Conservation (phyloP, 179 eudicot species). For the Drosera spatulata region DNA sequence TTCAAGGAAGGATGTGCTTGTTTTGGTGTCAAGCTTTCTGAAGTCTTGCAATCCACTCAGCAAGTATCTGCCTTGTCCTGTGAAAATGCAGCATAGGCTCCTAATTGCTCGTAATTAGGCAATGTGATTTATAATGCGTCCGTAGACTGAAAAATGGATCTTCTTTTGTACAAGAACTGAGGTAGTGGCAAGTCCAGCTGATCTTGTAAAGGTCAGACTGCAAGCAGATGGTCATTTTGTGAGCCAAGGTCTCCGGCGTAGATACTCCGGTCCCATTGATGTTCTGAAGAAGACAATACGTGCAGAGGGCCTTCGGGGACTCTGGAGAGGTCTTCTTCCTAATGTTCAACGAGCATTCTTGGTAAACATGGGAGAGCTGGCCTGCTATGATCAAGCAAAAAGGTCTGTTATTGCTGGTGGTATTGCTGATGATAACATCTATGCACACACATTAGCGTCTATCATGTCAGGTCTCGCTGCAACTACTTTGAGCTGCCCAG, state of each 20-base stretch:
- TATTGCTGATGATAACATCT: slow-evolving; percentile 61
- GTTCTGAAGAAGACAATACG: slow-evolving; percentile 52
- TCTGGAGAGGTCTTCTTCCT: slow-evolving; percentile 83
- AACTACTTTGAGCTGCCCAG: slow-evolving; percentile 84
- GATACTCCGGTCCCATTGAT: slow-evolving; percentile 55
- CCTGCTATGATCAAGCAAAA: slow-evolving; percentile 88
- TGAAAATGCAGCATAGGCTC: too few species aligned
- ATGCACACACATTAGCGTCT: slow-evolving; percentile 72
- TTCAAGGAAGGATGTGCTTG: too few species aligned
- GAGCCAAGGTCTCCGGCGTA: slow-evolving; percentile 54
- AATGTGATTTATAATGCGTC: background rate
- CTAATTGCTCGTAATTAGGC: too few species aligned
- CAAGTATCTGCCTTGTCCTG: too few species aligned
- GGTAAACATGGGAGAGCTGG: slow-evolving; percentile 91
- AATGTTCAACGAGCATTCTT: slow-evolving; percentile 80
- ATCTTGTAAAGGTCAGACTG: slow-evolving; percentile 83
- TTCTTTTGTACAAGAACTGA: slow-evolving; percentile 20
- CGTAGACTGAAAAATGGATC: slow-evolving; percentile 9
- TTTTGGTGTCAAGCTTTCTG: too few species aligned
- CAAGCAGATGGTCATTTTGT: slow-evolving; percentile 69
- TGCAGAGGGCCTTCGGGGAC: slow-evolving; percentile 53
- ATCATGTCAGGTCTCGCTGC: slow-evolving; percentile 73
- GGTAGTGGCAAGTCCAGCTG: slow-evolving; percentile 90
- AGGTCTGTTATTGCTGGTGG: slow-evolving; percentile 33
- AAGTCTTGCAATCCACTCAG: too few species aligned